A percentile compares a stretch with the other conserved stretches of the same genome.
These are phyloP conservation scores for Lasiodiplodia sp. DNA, from an alignment of 2,329 filamentous ascomycete species.

Conservation along the genomic window DNA sequence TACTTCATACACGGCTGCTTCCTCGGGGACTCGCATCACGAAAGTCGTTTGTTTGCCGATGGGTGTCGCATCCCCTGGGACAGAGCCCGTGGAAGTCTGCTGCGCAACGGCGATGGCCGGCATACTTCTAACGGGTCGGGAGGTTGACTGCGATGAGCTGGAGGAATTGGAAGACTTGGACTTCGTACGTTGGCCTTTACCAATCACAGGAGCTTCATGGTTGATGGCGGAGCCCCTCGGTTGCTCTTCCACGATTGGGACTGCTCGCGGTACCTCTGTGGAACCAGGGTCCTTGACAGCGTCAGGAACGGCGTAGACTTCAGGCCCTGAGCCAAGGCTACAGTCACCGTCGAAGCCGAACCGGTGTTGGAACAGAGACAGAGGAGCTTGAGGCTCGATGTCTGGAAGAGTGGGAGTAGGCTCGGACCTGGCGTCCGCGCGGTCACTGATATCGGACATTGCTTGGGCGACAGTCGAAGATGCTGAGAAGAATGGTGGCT, in stretches of 20 bases:
- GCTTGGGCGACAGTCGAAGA: background rate
- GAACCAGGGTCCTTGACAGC: conserved; percentile 3
- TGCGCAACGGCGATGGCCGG: background rate
- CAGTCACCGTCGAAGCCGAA: background rate
- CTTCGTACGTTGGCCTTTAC: background rate
- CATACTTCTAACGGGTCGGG: background rate
- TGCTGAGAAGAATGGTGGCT: background rate
- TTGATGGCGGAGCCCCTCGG: no score
- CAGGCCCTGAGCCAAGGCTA: background rate
- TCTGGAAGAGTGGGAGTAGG: background rate
- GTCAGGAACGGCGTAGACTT: conserved; percentile 2
- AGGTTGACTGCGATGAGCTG: background rate
- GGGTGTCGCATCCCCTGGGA: background rate
- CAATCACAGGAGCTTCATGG: background rate
- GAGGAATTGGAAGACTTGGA: background rate
- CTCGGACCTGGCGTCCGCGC: background rate
- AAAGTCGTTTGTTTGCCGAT: background rate
- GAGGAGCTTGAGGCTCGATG: background rate
- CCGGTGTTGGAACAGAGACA: background rate
- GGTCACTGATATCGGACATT: background rate
- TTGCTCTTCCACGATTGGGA: conserved; percentile 1
- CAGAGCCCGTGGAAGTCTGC: background rate
- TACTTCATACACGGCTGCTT: background rate
- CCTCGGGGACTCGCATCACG: background rate
- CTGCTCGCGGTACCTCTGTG: conserved; percentile 5